A percentile compares a stretch with the other conserved stretches of the same genome.
These are phyloP conservation scores for Pseudogymnoascus sp. DNA, from an alignment of 2,329 filamentous ascomycete species.

Conservation along the genomic window DNA sequence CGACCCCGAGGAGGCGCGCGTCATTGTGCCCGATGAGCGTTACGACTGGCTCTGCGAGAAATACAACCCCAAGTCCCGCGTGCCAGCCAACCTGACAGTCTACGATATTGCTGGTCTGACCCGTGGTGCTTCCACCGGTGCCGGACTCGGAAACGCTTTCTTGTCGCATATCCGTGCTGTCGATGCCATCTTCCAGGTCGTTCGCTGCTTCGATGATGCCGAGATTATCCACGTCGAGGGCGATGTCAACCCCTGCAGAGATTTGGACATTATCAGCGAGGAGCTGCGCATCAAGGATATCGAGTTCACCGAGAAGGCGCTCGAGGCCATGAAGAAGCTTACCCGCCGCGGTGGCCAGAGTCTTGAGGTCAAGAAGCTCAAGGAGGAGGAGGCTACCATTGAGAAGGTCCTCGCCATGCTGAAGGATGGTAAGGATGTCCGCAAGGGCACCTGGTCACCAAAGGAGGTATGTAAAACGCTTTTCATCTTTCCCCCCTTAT, in stretches of 20 bases:
- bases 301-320: constrained; percentile 93
- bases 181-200: constrained; percentile 96
- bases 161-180: constrained; percentile 97
- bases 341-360: constrained; percentile 90
- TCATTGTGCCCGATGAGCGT: constrained; percentile 91
- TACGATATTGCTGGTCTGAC: constrained; percentile 98
- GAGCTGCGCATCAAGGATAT: constrained; percentile 97
- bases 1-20: constrained; percentile 94
- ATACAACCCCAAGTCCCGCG: constrained; percentile 94
- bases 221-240: constrained; percentile 99
- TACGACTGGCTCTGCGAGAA: constrained; percentile 94
- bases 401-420: constrained; percentile 81
- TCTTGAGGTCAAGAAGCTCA: constrained; percentile 95
- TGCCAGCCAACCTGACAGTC: constrained; percentile 96
- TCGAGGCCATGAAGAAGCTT: constrained; percentile 88
- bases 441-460: constrained; percentile 79
- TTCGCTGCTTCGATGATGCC: constrained; percentile 95
- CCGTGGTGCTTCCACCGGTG: constrained; percentile 90
- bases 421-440: constrained; percentile 84
- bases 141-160: constrained; percentile 95
- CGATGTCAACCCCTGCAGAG: constrained; percentile 89
- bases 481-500: constrained; percentile 28
- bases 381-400: constrained; percentile 87
- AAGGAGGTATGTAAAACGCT: constrained; percentile 74
- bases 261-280: constrained; percentile 93